phyloP scores from a whole-genome alignment of 768 basidiomycete species.

The Phanerochaete sordida region DNA sequence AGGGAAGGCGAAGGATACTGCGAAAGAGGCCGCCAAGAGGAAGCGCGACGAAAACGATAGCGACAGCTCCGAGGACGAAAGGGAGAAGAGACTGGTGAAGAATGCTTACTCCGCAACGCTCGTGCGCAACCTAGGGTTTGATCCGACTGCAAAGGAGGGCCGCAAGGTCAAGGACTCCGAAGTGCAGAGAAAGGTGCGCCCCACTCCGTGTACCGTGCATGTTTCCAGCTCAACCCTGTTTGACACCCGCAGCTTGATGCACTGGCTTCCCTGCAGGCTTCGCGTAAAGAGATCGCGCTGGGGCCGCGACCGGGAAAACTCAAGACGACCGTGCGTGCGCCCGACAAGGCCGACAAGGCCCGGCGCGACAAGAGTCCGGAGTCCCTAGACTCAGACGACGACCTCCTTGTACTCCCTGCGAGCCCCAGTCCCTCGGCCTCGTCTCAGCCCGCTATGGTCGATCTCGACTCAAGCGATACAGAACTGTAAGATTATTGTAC shows the following conservation, averaged over 20 bases:
- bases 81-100: slow-evolving; percentile 25
- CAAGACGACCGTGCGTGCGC: slow-evolving; percentile 48
- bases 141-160: slow-evolving; percentile 61
- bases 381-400: background rate
- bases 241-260: slow-evolving; percentile 44
- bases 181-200: slow-evolving; percentile 56
- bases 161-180: slow-evolving; percentile 33
- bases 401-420: background rate
- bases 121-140: slow-evolving; percentile 75
- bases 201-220: background rate
- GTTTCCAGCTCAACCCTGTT: background rate
- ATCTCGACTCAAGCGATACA: background rate
- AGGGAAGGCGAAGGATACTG: slow-evolving; percentile 15
- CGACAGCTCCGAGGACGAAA: slow-evolving; percentile 11
- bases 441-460: background rate
- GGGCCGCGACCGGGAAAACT: slow-evolving; percentile 59
- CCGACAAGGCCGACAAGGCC: slow-evolving; percentile 16
- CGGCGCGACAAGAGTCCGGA: background rate
- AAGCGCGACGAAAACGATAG: background rate
- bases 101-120: slow-evolving; percentile 61
- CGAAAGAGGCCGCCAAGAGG: slow-evolving; percentile 19
- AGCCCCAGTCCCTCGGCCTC: background rate
- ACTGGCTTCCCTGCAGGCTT: slow-evolving; percentile 48
- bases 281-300: slow-evolving; percentile 53
- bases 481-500: background rate